phyloP scores from a whole-genome alignment of 2,329 filamentous ascomycete genomes.

The Furcasterigmium sp. region DNA sequence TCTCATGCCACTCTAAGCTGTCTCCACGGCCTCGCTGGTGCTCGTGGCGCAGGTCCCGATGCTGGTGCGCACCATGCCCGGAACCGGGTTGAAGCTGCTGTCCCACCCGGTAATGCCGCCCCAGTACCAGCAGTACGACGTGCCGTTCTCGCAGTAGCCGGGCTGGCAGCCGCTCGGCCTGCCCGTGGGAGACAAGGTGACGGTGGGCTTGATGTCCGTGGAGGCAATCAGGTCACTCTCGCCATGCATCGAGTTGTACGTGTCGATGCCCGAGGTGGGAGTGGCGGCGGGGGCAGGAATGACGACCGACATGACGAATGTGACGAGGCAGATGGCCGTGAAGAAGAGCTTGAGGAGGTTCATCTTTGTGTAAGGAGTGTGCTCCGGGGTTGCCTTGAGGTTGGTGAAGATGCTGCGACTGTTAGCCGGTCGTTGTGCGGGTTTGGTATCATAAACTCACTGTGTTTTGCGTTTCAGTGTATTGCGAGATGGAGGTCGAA shows the following conservation, averaged over 20 bases:
- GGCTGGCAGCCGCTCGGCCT: too few relatives aligned
- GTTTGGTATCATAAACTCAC: too few relatives aligned
- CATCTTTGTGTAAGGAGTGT: too few relatives aligned
- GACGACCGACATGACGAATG: neutral
- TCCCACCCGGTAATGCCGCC: conserved; percentile 22
- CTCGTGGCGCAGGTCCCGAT: conserved; percentile 20
- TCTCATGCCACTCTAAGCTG: too few relatives aligned
- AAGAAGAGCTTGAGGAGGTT: conserved; percentile 47
- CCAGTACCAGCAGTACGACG: conserved; percentile 21
- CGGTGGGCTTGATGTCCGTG: neutral
- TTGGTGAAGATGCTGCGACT: too few relatives aligned
- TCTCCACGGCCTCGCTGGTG: too few relatives aligned
- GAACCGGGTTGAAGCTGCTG: conserved; percentile 16
- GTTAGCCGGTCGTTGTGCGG: too few relatives aligned
- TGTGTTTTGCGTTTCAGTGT: too few relatives aligned
- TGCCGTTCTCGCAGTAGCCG: conserved; percentile 16
- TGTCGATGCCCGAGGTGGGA: neutral
- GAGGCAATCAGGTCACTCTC: neutral
- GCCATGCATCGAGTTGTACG: neutral
- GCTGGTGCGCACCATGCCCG: conserved; percentile 20
- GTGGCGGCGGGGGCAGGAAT: neutral
- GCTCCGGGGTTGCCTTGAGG: too few relatives aligned
- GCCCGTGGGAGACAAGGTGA: conserved; percentile 4
- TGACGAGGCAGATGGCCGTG: conserved; percentile 40
- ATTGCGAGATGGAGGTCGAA: too few relatives aligned